Percentiles rank a stretch among this genome's conserved stretches.
Evolutionary conservation across 164 flowering plant species (phyloP).

Genomic region (Berberis thunbergii): DNA sequence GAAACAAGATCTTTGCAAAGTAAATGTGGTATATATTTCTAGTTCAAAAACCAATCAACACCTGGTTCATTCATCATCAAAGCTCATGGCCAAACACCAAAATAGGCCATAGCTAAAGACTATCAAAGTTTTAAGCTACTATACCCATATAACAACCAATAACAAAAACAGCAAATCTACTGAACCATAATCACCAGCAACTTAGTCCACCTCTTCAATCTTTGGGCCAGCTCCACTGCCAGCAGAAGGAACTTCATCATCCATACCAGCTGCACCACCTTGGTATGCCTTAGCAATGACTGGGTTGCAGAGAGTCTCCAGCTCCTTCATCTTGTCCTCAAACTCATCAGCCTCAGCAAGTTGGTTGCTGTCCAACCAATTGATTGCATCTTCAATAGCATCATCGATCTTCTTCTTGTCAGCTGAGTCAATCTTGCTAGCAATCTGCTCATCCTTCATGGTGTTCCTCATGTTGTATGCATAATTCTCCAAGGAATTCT

Average conservation of each 20-base stretch:
- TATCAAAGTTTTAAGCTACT: no score
- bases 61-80: no score
- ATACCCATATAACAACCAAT: no score
- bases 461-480: constrained; percentile 56
- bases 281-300: constrained; percentile 24
- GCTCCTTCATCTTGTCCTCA: constrained; percentile 9
- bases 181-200: no score
- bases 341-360: constrained; percentile 3
- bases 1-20: no score
- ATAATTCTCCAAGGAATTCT: constrained; percentile 44
- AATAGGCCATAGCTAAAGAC: no score
- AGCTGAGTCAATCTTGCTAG: constrained; percentile 22
- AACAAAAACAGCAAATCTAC: no score
- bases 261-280: constrained; percentile 28
- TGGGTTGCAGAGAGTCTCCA: constrained; percentile 36
- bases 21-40: no score
- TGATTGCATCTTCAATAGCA: neutral
- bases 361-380: neutral
- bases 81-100: no score
- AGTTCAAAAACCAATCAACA: no score
- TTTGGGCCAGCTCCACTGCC: no score
- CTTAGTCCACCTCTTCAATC: no score
- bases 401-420: constrained; percentile 5
- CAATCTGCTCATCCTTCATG: constrained; percentile 40
- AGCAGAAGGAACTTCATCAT: constrained; percentile 4